Evolutionary conservation across 1,139 yeast species (phyloP).

Genomic region (Saccharomycopsis hybrid): DNA sequence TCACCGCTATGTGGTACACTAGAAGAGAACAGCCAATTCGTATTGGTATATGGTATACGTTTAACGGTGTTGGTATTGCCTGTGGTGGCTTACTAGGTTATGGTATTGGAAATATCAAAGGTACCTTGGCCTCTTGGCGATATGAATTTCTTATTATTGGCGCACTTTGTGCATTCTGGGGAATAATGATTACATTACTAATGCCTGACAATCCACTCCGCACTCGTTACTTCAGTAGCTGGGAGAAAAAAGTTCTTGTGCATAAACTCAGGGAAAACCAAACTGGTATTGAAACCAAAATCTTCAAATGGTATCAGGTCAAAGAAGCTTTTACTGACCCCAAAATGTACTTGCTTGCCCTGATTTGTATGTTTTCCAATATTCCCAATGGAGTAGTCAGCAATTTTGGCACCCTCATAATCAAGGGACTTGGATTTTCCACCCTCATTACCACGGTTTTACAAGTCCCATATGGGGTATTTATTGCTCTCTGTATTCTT

Average conservation of each 20-base stretch:
- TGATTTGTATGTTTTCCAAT: conserved; percentile 34
- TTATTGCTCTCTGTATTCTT: conserved; percentile 30
- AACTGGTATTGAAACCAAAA: conserved; percentile 51
- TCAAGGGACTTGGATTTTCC: conserved; percentile 41
- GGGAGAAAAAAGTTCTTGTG: conserved; percentile 45
- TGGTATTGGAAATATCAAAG: conserved; percentile 29
- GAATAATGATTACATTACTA: conserved; percentile 37
- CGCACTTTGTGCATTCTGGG: conserved; percentile 44
- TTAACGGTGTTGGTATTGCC: conserved; percentile 50
- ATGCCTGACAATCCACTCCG: conserved; percentile 50
- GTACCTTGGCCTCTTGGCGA: conserved; percentile 39
- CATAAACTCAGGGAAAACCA: conserved; percentile 45
- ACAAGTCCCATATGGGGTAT: conserved; percentile 42
- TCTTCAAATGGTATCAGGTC: conserved; percentile 48
- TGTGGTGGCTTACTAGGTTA: conserved; percentile 50
- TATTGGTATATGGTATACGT: conserved; percentile 42
- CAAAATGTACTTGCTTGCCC: conserved; percentile 43
- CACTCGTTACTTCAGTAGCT: conserved; percentile 45
- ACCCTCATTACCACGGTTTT: conserved; percentile 35
- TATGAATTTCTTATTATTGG: conserved; percentile 45
- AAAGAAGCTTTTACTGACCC: conserved; percentile 36
- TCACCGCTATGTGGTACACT: conserved; percentile 49
- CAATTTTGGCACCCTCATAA: conserved; percentile 42
- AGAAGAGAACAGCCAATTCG: conserved; percentile 47
- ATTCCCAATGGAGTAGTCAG: conserved; percentile 41